Evolutionary conservation across 2,329 filamentous ascomycete genomes (phyloP).

Genomic region (Ustilaginoidea virens): DNA sequence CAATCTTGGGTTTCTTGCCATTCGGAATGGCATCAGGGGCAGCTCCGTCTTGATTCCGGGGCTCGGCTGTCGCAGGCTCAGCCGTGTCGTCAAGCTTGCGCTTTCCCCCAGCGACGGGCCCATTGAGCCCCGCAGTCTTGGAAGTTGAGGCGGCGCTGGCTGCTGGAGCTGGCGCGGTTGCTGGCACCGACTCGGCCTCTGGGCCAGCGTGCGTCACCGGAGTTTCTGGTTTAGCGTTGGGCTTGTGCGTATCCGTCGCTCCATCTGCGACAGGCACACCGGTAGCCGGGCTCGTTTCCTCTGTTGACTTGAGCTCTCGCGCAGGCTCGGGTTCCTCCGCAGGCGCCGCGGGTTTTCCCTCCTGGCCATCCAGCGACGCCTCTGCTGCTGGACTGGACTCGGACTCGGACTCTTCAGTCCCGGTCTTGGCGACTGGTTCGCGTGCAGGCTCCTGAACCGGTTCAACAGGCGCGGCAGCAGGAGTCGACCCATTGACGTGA

Average conservation of each 20-base stretch:
- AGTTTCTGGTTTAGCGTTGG: conserved; percentile 1
- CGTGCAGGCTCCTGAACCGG: too few relatives aligned
- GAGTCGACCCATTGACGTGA: conserved; percentile 18
- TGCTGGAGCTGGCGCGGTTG: conserved; percentile 4
- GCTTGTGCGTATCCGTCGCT: background rate
- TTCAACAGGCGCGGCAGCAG: conserved; percentile 19
- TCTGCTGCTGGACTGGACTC: conserved; percentile 13
- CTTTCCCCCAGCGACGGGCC: conserved; percentile 14
- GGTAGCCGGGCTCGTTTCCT: background rate
- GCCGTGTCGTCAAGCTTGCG: conserved; percentile 23
- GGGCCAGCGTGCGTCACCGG: conserved; percentile 5
- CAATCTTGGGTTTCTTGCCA: conserved; percentile 26
- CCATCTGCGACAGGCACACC: background rate
- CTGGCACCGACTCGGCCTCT: conserved; percentile 2
- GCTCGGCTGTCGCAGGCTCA: conserved; percentile 8
- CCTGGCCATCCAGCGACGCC: conserved; percentile 11
- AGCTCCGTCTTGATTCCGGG: conserved; percentile 10
- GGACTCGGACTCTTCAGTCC: conserved; percentile 14
- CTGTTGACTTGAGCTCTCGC: conserved; percentile 1
- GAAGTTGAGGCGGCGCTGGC: conserved; percentile 4
- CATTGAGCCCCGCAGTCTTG: conserved; percentile 8
- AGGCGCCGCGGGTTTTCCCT: conserved; percentile 9
- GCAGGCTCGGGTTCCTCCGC: conserved; percentile 1
- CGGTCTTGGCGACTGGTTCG: conserved; percentile 19
- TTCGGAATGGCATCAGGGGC: conserved; percentile 5